A percentile compares a stretch with the other conserved stretches of the same genome.
Evolutionary conservation across 768 basidiomycete species (phyloP).

Genomic region (Myochromella boudieri): DNA sequence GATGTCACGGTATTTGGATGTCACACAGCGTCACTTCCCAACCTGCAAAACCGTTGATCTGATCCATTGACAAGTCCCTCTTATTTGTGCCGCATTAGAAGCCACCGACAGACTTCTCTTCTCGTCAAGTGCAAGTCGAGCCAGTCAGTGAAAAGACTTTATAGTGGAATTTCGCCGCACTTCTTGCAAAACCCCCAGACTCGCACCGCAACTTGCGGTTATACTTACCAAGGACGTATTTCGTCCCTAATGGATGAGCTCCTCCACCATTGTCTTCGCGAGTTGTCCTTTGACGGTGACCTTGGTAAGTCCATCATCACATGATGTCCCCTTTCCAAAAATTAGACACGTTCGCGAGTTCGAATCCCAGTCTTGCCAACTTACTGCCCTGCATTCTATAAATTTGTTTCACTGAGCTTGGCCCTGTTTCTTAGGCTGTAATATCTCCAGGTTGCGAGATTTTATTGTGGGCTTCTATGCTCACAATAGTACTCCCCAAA

Average conservation of each 20-base stretch:
- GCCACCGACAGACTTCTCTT: constrained; percentile 8
- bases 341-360: constrained; percentile 32
- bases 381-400: constrained; percentile 13
- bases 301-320: constrained; percentile 62
- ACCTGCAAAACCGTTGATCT: constrained; percentile 7
- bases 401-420: constrained; percentile 14
- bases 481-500: constrained; percentile 43
- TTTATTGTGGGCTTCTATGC: constrained; percentile 70
- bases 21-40: constrained; percentile 15
- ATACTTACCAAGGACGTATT: not conserved
- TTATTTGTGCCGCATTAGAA: constrained; percentile 10
- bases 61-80: constrained; percentile 11
- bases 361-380: constrained; percentile 38
- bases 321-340: constrained; percentile 22
- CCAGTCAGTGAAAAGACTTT: constrained; percentile 3
- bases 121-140: constrained; percentile 15
- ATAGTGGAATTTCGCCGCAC: not conserved
- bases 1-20: constrained; percentile 10
- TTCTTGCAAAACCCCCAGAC: not conserved
- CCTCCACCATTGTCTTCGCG: constrained; percentile 78
- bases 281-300: constrained; percentile 89
- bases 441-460: constrained; percentile 67
- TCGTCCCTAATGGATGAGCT: constrained; percentile 72
- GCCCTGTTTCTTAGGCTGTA: constrained; percentile 53
- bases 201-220: not conserved